Base-by-base conservation (phyloP, 306 rosid species). In the Abrus precatorius region DNA sequence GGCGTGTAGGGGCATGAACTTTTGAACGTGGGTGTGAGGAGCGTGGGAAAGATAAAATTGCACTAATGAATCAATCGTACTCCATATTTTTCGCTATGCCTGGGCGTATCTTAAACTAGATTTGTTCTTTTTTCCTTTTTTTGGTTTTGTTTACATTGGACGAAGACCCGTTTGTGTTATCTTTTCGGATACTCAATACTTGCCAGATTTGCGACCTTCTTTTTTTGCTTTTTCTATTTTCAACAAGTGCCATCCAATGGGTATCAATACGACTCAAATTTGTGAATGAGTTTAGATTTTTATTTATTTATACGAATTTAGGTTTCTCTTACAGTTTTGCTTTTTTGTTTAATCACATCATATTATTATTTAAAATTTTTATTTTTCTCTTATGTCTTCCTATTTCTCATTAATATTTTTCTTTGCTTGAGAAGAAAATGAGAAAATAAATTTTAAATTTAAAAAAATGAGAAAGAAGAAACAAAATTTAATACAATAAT, bases 61-160 rank as follows among this genome's bases (percentile, higher is more conserved):
- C 67, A 27, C 33, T 33, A 59, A 41, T 28, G 29, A 10, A 55
- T 57, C 67, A 54, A 36, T 56, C 9, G 45, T 30, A 12, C 20
- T 20, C 20, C 20, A 9, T 33, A 9, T 74, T 30, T 6, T 62
- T 41, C 50, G 54, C 78, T 76, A 11, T 44, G 20, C 10, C n/a
- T 9, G 28, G 3, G 52, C 63, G 64, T 10, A 76, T 76, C 73
- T 76, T 50, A 1, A 49, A 40, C 41, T 4, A 52, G 72, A 63
- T 76, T 34, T 75, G 71, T 75, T 61, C 32, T 12, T 27, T 6
- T 11, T 1, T 53, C 1, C 14, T 0, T n/a, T 14, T 10, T 53
- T 53, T 13, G 40, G 41, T 57, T 61, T 69, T 29, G 47, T 5
- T 53, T 61, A 29, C 41, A 3, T 5, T 59, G 5, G 69, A 74